phyloP scores from a whole-genome alignment of 163 green algal species.

The Chloroidium sp. region DNA sequence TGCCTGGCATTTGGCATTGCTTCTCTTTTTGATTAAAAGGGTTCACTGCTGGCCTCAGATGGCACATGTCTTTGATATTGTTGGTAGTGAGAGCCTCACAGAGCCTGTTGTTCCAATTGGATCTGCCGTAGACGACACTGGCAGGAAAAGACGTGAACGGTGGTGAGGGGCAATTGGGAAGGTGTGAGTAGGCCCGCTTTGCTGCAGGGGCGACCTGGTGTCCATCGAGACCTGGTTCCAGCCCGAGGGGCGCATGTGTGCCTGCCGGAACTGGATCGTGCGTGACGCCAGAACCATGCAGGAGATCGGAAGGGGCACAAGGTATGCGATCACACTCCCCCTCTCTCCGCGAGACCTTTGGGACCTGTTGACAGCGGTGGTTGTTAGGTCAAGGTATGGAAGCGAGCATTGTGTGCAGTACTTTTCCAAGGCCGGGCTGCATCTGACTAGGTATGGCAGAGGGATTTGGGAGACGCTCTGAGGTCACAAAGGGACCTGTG shows the following conservation, averaged over 20 bases:
- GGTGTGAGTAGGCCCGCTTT: neutral
- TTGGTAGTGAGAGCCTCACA: neutral
- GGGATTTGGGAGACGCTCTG: no score
- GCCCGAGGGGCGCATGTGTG: slow-evolving; percentile 63
- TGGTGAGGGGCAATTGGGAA: no score
- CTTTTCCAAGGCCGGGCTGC: no score
- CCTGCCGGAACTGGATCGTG: slow-evolving; percentile 73
- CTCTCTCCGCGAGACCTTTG: no score
- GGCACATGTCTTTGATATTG: neutral
- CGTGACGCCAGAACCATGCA: slow-evolving; percentile 35
- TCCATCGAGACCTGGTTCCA: slow-evolving; percentile 79
- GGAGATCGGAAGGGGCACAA: slow-evolving; percentile 61
- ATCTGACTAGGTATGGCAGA: no score
- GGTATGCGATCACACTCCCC: slow-evolving; percentile 16
- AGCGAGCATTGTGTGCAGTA: no score
- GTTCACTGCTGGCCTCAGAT: neutral
- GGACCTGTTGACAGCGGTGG: no score
- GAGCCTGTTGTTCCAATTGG: no score
- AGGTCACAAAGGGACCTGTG: no score
- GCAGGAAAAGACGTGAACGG: no score
- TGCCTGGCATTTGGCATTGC: neutral
- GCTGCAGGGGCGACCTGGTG: slow-evolving; percentile 71
- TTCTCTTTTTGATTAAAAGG: neutral
- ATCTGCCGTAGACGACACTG: no score
- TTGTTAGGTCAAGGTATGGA: no score